Percentiles rank a stretch among this genome's conserved stretches.
Evolutionary conservation across 768 basidiomycete species (phyloP).

Genomic region (Candolleomyces eurysporus): DNA sequence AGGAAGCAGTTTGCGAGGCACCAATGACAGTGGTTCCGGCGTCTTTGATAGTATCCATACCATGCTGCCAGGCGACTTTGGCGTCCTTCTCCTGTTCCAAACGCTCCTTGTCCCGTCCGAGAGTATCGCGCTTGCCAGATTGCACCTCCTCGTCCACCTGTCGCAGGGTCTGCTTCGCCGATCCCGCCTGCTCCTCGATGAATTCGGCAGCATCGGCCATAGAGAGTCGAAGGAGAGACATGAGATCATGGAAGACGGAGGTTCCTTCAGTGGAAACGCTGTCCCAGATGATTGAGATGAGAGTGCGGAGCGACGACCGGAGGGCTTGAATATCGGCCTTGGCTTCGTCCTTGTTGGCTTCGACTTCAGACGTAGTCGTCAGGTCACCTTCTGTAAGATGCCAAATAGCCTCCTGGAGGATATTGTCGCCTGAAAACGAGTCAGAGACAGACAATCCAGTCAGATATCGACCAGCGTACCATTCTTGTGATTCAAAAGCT

Average conservation of each 20-base stretch:
- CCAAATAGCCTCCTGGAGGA: constrained; percentile 66
- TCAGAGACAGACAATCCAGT: neutral
- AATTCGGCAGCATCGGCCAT: constrained; percentile 66
- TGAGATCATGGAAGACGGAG: constrained; percentile 57
- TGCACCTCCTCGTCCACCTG: constrained; percentile 58
- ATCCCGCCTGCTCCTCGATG: constrained; percentile 49
- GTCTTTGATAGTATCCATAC: constrained; percentile 64
- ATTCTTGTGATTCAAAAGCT: constrained; percentile 56
- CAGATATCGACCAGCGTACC: constrained; percentile 26
- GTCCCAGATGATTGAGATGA: constrained; percentile 52
- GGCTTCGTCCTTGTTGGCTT: constrained; percentile 43
- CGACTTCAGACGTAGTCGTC: constrained; percentile 31
- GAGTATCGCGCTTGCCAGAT: constrained; percentile 54
- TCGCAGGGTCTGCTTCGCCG: constrained; percentile 52
- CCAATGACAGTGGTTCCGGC: constrained; percentile 59
- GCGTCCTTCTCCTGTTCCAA: constrained; percentile 48
- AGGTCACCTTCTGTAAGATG: constrained; percentile 59
- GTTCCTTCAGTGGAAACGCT: constrained; percentile 52
- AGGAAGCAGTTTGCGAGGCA: constrained; percentile 41
- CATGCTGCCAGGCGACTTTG: constrained; percentile 58
- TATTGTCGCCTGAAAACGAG: constrained; percentile 49
- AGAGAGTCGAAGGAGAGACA: constrained; percentile 62
- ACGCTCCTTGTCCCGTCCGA: constrained; percentile 52
- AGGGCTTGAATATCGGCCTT: constrained; percentile 49
- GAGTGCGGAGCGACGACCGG: constrained; percentile 45